Percentiles rank a stretch among this genome's conserved stretches.
phyloP scores from a whole-genome alignment of 164 flowering plant genomes.

The Buxus sempervirens region DNA sequence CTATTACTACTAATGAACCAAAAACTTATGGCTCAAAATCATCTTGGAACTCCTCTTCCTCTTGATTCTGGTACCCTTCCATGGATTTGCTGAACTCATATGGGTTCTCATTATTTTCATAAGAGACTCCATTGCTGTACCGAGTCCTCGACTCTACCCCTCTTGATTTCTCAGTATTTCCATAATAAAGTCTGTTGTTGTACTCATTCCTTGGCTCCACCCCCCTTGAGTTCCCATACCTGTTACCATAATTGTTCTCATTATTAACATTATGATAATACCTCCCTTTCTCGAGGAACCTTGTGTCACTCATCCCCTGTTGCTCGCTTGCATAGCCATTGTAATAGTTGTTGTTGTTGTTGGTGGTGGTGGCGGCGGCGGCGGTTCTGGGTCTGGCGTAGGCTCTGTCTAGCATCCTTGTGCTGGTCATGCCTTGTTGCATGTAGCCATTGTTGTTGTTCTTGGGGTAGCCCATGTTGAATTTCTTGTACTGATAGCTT shows the following conservation, averaged over 20 bases:
- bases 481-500: slow-evolving; percentile 7
- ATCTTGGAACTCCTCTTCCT: slow-evolving; percentile 19
- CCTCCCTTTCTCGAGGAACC: slow-evolving; percentile 38
- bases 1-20: neutral
- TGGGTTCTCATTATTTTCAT: slow-evolving; percentile 16
- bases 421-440: slow-evolving; percentile 1
- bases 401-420: neutral
- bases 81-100: slow-evolving; percentile 35
- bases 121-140: slow-evolving; percentile 8
- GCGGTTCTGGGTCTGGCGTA: neutral
- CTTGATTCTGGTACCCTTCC: slow-evolving; percentile 31
- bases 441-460: slow-evolving; percentile 11
- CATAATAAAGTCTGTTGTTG: neutral
- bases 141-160: neutral
- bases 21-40: slow-evolving; percentile 26
- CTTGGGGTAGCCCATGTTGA: slow-evolving; percentile 5
- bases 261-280: slow-evolving; percentile 24
- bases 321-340: slow-evolving; percentile 7
- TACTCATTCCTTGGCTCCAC: neutral
- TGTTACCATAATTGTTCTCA: slow-evolving; percentile 14
- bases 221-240: slow-evolving; percentile 18
- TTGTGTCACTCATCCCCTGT: slow-evolving; percentile 51
- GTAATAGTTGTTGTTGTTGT: slow-evolving; percentile 11
- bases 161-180: neutral
- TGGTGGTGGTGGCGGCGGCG: neutral